These are phyloP conservation scores for Lotus japonicus DNA, from an alignment of 306 rosid genomes.

Conservation along the genomic window DNA sequence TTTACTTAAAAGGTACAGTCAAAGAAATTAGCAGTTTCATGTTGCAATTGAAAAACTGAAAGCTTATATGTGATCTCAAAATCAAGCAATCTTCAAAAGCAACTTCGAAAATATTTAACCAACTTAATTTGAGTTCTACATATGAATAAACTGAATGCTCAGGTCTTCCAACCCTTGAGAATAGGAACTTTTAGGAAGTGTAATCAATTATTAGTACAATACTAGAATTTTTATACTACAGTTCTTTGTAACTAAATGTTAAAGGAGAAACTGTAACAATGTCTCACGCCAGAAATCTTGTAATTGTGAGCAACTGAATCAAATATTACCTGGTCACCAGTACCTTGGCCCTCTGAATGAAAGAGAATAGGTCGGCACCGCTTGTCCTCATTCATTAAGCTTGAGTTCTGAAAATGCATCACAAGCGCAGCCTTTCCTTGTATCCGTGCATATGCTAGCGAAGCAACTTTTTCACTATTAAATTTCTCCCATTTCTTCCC, in stretches of 20 bases:
- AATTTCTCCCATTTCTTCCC: conserved; percentile 97
- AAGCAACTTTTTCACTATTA: conserved; percentile 89
- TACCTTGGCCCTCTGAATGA: conserved; percentile 82
- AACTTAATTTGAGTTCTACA: background rate
- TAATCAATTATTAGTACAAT: background rate
- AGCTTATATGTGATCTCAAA: background rate
- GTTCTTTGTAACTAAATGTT: background rate
- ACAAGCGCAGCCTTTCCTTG: conserved; percentile 94
- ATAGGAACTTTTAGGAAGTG: background rate
- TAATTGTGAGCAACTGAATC: background rate
- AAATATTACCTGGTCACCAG: conserved; percentile 56
- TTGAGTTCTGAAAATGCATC: conserved; percentile 88
- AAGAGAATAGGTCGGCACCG: conserved; percentile 89
- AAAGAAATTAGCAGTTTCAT: background rate
- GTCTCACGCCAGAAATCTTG: background rate
- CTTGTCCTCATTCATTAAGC: conserved; percentile 94
- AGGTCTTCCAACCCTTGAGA: background rate
- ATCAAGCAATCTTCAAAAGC: background rate
- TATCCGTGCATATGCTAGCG: conserved; percentile 85
- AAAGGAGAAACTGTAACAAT: background rate
- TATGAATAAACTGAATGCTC: background rate
- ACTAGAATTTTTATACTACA: background rate
- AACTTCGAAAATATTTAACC: background rate
- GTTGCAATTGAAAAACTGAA: background rate
- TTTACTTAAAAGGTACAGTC: background rate